These are phyloP conservation scores for Emergomyces pasteurianus DNA, from an alignment of 2,329 filamentous ascomycete species.

Conservation along the genomic window DNA sequence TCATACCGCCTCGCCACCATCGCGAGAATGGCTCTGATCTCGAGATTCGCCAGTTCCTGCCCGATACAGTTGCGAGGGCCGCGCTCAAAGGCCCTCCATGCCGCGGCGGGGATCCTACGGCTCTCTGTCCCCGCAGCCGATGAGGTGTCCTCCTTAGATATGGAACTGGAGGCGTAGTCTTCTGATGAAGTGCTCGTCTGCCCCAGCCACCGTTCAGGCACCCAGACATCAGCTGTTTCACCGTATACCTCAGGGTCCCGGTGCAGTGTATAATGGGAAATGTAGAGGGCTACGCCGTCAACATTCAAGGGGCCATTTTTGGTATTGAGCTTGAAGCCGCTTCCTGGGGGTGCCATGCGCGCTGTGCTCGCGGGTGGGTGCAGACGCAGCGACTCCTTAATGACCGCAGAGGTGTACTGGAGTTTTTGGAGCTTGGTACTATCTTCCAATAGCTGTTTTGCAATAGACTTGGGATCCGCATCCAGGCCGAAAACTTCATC, in stretches of 20 bases:
- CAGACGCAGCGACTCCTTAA: slow-evolving; percentile 43
- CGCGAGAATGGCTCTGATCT: neutral
- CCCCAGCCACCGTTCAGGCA: neutral
- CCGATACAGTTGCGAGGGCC: neutral
- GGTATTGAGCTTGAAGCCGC: neutral
- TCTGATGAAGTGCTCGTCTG: neutral
- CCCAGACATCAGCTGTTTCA: neutral
- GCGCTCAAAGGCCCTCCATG: neutral
- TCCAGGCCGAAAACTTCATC: slow-evolving; percentile 39
- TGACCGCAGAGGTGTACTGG: slow-evolving; percentile 40
- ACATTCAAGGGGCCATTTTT: neutral
- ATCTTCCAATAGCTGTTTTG: slow-evolving; percentile 26
- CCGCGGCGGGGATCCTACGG: neutral
- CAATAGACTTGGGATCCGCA: slow-evolving; percentile 21
- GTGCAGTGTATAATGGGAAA: neutral
- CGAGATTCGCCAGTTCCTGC: neutral
- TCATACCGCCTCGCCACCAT: neutral
- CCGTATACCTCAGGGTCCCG: neutral
- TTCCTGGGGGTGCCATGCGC: neutral
- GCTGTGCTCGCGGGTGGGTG: slow-evolving; percentile 29
- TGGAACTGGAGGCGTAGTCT: neutral
- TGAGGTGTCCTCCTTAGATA: neutral
- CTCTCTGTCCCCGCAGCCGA: neutral
- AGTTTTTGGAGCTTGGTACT: slow-evolving; percentile 40
- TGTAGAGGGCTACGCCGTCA: neutral